A percentile compares a stretch with the other conserved stretches of the same genome.
Evolutionary conservation across 1,139 yeast species (phyloP).

Genomic region (Pichia cactophila): DNA sequence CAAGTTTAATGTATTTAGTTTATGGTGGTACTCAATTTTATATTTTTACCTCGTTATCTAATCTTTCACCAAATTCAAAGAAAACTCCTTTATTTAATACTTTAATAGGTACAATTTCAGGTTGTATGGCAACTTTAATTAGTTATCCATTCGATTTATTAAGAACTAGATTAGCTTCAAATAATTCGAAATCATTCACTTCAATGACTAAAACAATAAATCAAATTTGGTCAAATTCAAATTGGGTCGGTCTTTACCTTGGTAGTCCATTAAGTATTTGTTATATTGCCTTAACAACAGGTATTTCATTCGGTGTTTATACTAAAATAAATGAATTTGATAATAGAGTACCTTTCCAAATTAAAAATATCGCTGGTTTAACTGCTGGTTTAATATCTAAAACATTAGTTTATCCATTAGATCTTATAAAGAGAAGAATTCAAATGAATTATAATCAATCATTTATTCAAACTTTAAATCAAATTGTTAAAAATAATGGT

Average conservation of each 20-base stretch:
- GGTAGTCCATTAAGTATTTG: conserved; percentile 58
- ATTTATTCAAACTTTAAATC: background rate
- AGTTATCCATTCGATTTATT: conserved; percentile 88
- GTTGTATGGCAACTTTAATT: conserved; percentile 57
- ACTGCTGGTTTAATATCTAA: conserved; percentile 73
- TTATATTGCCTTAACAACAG: conserved; percentile 26
- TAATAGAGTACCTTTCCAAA: conserved; percentile 26
- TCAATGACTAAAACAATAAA: conserved; percentile 39
- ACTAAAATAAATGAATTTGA: conserved; percentile 13
- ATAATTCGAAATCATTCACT: conserved; percentile 35
- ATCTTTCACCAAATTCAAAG: conserved; percentile 19
- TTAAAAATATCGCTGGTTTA: conserved; percentile 47
- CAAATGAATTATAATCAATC: conserved; percentile 43
- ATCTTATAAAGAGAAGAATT: conserved; percentile 68
- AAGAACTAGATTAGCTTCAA: conserved; percentile 75
- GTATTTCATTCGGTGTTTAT: conserved; percentile 28
- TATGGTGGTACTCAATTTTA: conserved; percentile 87
- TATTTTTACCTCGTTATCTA: conserved; percentile 44
- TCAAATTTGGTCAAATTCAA: conserved; percentile 42
- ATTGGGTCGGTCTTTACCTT: conserved; percentile 60
- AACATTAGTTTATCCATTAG: conserved; percentile 74
- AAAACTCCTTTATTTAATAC: conserved; percentile 22
- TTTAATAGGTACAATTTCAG: conserved; percentile 69
- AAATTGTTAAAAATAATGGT: conserved; percentile 41
- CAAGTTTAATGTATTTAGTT: conserved; percentile 72